Percentiles rank a stretch among this genome's conserved stretches.
Evolutionary conservation across 1,284 basidiomycete species (phyloP).

Genomic region (Flammula alnicola): DNA sequence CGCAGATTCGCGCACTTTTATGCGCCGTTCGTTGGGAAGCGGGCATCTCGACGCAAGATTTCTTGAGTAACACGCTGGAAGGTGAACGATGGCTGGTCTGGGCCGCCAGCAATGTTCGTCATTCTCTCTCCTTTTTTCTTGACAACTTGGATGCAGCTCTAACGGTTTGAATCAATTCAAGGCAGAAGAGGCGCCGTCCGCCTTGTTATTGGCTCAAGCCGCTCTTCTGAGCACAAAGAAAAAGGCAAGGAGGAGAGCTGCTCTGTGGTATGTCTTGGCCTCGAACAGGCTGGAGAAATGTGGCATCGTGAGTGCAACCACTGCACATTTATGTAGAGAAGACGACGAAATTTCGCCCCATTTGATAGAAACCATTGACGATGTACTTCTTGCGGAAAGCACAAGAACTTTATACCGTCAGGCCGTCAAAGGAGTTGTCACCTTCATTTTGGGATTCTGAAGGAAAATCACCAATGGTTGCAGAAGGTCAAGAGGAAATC

Average conservation of each 20-base stretch:
- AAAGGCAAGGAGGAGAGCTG: constrained; percentile 60
- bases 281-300: constrained; percentile 78
- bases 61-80: constrained; percentile 58
- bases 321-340: not conserved
- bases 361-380: constrained; percentile 74
- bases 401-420: constrained; percentile 58
- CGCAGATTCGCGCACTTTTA: constrained; percentile 64
- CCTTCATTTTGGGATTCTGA: constrained; percentile 81
- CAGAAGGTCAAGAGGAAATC: constrained; percentile 61
- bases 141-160: not conserved
- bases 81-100: constrained; percentile 83
- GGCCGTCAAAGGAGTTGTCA: constrained; percentile 61
- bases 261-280: constrained; percentile 76
- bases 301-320: constrained; percentile 64
- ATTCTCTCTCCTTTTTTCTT: constrained; percentile 20
- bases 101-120: constrained; percentile 75
- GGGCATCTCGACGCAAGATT: constrained; percentile 61
- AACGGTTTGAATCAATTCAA: constrained; percentile 38
- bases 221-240: constrained; percentile 69
- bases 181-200: constrained; percentile 81
- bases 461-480: constrained; percentile 43
- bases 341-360: constrained; percentile 4
- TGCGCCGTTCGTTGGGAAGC: constrained; percentile 78
- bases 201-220: constrained; percentile 75
- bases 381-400: constrained; percentile 78